Percentiles rank a stretch among this genome's conserved stretches.
Conservation (phyloP, 352 stramenopile species). For the Globisporangium sylvaticum region DNA sequence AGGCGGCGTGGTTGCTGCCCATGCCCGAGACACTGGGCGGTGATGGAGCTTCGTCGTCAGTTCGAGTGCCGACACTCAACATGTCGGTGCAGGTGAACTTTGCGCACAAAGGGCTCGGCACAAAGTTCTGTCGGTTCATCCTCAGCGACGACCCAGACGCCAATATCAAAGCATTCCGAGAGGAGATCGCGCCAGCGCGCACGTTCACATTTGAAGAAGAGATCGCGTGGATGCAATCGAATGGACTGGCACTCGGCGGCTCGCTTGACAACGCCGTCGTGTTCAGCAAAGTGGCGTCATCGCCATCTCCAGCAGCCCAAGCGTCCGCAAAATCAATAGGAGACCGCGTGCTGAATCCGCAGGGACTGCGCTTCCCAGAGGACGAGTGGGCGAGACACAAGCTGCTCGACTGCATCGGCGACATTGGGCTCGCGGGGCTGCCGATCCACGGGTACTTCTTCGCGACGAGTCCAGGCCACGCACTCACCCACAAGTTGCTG, state of each 20-base stretch:
- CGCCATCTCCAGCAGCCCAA: too few relatives aligned
- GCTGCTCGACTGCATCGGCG: slow-evolving; percentile 67
- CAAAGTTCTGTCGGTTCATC: slow-evolving; percentile 35
- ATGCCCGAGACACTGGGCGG: slow-evolving; percentile 23
- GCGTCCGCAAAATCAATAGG: too few relatives aligned
- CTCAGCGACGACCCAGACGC: slow-evolving; percentile 28
- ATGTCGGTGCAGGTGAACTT: slow-evolving; percentile 74
- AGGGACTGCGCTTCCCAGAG: slow-evolving; percentile 42
- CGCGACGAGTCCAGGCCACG: slow-evolving; percentile 60
- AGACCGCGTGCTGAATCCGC: slow-evolving; percentile 34
- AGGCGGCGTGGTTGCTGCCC: slow-evolving; percentile 63
- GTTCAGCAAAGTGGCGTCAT: slow-evolving; percentile 24
- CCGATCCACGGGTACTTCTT: slow-evolving; percentile 68
- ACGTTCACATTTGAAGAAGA: slow-evolving; percentile 79
- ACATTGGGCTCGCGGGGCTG: slow-evolving; percentile 48
- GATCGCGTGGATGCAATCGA: slow-evolving; percentile 50
- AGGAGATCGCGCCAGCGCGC: slow-evolving; percentile 40
- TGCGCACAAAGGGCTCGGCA: slow-evolving; percentile 47
- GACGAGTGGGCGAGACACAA: slow-evolving; percentile 76
- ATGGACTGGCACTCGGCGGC: slow-evolving; percentile 49
- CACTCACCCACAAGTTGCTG: slow-evolving; percentile 56
- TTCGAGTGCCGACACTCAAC: slow-evolving; percentile 31
- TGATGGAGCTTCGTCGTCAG: slow-evolving; percentile 7
- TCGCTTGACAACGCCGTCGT: slow-evolving; percentile 69
- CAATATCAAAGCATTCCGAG: slow-evolving; percentile 27